These are phyloP conservation scores for Eucalyptus polybractea DNA, from an alignment of 345 rosid species.

Conservation along the genomic window DNA sequence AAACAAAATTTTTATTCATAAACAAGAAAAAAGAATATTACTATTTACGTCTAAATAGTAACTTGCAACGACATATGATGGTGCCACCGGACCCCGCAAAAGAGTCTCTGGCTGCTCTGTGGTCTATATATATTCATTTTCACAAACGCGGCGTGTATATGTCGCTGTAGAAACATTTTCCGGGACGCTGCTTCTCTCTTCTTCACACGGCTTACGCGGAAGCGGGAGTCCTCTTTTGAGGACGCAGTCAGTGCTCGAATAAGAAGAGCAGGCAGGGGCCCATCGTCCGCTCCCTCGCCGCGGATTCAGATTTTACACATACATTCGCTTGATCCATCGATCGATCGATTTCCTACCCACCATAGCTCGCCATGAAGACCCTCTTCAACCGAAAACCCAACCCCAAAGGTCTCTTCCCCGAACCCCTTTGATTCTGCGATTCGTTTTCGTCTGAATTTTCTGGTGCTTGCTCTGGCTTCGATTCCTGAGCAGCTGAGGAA, in stretches of 20 bases:
- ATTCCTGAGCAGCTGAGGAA: not conserved
- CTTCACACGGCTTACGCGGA: not conserved
- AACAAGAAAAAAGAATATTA: too few relatives aligned
- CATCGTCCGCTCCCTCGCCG: not conserved
- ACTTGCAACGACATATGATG: rapidly evolving
- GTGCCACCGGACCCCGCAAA: too few relatives aligned
- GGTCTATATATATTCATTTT: not conserved
- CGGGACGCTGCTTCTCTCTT: not conserved
- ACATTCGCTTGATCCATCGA: not conserved
- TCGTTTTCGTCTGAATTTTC: not conserved
- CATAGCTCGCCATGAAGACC: conserved; percentile 17
- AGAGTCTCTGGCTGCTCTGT: too few relatives aligned
- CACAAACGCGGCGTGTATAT: not conserved
- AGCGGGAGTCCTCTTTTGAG: not conserved
- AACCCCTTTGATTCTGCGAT: too few relatives aligned
- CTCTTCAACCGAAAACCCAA: conserved; percentile 62
- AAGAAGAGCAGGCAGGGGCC: not conserved
- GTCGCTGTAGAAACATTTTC: not conserved
- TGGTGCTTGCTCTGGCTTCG: not conserved
- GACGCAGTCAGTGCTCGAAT: not conserved
- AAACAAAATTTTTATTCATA: too few relatives aligned
- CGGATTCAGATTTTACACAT: not conserved
- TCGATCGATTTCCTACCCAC: not conserved
- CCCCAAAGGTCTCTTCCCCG: conserved; percentile 41
- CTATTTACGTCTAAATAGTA: too few relatives aligned